Evolutionary conservation across 2,329 filamentous ascomycete species (phyloP).

Genomic region (Sarocladium kiliense): DNA sequence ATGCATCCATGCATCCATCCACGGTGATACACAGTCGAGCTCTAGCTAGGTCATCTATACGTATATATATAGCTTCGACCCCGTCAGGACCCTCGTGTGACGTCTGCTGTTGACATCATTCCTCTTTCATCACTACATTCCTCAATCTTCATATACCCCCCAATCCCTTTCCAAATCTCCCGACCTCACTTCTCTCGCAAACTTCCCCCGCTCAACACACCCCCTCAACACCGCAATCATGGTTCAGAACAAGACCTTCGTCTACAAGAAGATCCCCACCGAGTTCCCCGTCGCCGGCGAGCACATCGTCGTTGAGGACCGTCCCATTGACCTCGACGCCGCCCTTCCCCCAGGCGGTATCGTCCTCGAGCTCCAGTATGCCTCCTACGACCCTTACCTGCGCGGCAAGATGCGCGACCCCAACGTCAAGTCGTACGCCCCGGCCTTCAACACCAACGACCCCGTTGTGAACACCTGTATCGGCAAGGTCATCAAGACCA

Average conservation of each 20-base stretch:
- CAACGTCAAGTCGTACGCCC: constrained; percentile 53
- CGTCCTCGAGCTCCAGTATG: constrained; percentile 65
- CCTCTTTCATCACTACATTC: neutral
- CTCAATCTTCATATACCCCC: neutral
- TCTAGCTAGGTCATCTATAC: neutral
- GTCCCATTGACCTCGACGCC: constrained; percentile 53
- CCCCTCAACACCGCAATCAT: constrained; percentile 17
- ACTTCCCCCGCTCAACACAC: neutral
- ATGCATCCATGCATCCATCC: neutral
- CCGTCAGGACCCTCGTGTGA: constrained; percentile 53
- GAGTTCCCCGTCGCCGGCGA: constrained; percentile 62
- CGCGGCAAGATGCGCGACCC: constrained; percentile 71
- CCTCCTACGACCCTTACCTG: constrained; percentile 81
- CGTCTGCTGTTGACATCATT: constrained; percentile 62
- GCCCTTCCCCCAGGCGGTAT: constrained; percentile 53
- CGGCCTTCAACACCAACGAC: constrained; percentile 49
- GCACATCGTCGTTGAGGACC: constrained; percentile 56
- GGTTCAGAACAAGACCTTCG: constrained; percentile 60
- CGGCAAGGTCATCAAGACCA: constrained; percentile 66
- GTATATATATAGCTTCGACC: constrained; percentile 4
- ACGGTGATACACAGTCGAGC: no score
- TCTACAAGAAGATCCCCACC: constrained; percentile 59
- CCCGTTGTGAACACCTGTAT: constrained; percentile 62
- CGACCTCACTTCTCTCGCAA: neutral
- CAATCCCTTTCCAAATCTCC: neutral